Evolutionary conservation across 345 rosid species (phyloP), one percentile per base, ranked within the genome.

Genomic region (Gynandropsis gynandra): DNA sequence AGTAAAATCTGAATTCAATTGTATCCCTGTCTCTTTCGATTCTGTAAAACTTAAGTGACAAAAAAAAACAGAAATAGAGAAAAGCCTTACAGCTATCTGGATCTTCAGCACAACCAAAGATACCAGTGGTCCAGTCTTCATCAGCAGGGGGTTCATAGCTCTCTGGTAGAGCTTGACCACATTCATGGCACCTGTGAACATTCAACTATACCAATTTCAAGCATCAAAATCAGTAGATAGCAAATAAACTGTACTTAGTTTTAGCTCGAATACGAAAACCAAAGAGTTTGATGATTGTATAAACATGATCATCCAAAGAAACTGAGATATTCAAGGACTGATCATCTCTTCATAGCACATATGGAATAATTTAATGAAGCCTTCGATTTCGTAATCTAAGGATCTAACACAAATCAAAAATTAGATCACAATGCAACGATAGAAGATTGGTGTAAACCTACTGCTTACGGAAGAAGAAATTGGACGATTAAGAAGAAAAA

Each of bases 81-180:
- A 32, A 27, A 51, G 16, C 1, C 82, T 74, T 73, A 87, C 98
- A 90, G 69, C 85, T 87, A 16, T 84, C 83, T 1, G 64, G 33
- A 73, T 90, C 98, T 53, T 84, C 76, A 39, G 55, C 64, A 52
- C 95, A 90, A 18, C 72, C 81, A 27, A 56, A 87, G 42, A 90
- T 77, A 20, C 92, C 95, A 5, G 95, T 82, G 0, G 92, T 79
- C 98, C 95, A 87, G 44, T 84, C 85, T 74, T 90, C 96, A 70
- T 89, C 89, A 31, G 88, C 80, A 17, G 96, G 98, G 4, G 96
- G 96, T 65, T 90, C 87, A 19, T 80, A 84, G 58, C 69, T 76
- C 60, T 83, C 95, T 0, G 98, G 96, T 29, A 87, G 56, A 31
- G 72, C 60, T 64, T 90, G 96, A 49, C 95, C 85, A 48, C 98